Conservation (phyloP, 805 yeast genomes). For the Wickerhamiella dianesei region DNA sequence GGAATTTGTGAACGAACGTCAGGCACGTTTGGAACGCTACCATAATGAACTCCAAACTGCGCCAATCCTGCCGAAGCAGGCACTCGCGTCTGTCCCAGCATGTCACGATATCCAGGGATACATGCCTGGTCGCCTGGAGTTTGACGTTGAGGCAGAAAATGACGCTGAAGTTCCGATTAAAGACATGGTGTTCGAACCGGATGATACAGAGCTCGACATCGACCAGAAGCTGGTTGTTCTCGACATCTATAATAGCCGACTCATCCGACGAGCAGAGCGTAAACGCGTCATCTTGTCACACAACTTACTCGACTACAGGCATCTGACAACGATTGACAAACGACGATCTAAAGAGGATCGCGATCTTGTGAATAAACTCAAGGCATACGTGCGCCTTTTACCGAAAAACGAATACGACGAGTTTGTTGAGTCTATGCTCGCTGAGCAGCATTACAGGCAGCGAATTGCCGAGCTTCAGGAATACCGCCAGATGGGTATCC, state of each 20-base stretch:
- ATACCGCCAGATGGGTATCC: conserved; percentile 84
- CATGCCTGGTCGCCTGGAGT: conserved; percentile 97
- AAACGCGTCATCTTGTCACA: conserved; percentile 71
- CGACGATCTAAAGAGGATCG: conserved; percentile 79
- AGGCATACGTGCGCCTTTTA: conserved; percentile 71
- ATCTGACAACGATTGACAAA: conserved; percentile 69
- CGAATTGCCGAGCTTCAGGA: conserved; percentile 83
- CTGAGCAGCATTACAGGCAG: conserved; percentile 64
- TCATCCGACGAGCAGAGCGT: conserved; percentile 85
- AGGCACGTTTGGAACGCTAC: conserved; percentile 57
- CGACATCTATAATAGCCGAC: conserved; percentile 78
- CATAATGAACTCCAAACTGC: conserved; percentile 14
- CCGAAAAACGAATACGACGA: conserved; percentile 67
- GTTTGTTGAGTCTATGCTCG: conserved; percentile 57
- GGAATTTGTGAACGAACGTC: conserved; percentile 55
- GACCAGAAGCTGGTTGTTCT: conserved; percentile 77
- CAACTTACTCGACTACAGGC: conserved; percentile 69
- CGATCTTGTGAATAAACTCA: conserved; percentile 59
- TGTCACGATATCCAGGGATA: conserved; percentile 96
- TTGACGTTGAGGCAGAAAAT: conserved; percentile 91
- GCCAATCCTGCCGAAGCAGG: conserved; percentile 68
- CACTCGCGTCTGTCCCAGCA: conserved; percentile 81
- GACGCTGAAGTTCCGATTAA: conserved; percentile 91
- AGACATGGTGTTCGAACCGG: conserved; percentile 91
- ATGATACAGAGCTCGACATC: conserved; percentile 76